Evolutionary conservation across 2,329 filamentous ascomycete species (phyloP), one percentile per base, ranked within the genome.

Genomic region (Aspergillus sp.): DNA sequence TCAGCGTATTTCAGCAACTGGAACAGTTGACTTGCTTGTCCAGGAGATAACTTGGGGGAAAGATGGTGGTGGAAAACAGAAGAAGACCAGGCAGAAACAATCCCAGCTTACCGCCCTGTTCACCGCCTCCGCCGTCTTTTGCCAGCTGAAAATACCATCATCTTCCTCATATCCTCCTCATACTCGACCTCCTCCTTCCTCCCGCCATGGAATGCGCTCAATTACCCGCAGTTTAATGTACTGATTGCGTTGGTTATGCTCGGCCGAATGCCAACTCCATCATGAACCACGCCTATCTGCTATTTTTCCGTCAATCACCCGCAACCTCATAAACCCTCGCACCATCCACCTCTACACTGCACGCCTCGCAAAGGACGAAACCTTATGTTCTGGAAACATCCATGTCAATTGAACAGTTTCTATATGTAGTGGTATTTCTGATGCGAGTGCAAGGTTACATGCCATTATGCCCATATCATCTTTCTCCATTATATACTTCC

Each of bases 401-500:
- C 24, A 25, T 32, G 30, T 32, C 30, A 32, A 26, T 7, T 12
- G n/a, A 26, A 12, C 10, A 14, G 5, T 32, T 25, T 26, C 30
- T 24, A 19, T 19, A 25, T 26, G 37, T 32, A 35, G 34, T 40
- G 32, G 37, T 37, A 36, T 40, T 40, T 36, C 32, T 33, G 37
- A 42, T 32, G 34, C 34, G 29, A 37, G 32, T n/a, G n/a, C n/a
- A n/a, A n/a, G n/a, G n/a, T n/a, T n/a, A 25, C 14, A n/a, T 32
- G 6, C 19, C 5, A 22, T 10, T 10, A 22, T 22, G 10, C 19
- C 19, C n/a, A 8, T 13, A 19, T 20, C 12, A 14, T 34, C 27
- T 25, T 22, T 29, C 10, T 12, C 17, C 7, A n/a, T 4, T 17
- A 30, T 37, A 19, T 28, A 26, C 16, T n/a, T 22, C 8, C 15